Base-by-base conservation (phyloP, 1,284 basidiomycete species). In the Singerocomus rubriflavus region DNA sequence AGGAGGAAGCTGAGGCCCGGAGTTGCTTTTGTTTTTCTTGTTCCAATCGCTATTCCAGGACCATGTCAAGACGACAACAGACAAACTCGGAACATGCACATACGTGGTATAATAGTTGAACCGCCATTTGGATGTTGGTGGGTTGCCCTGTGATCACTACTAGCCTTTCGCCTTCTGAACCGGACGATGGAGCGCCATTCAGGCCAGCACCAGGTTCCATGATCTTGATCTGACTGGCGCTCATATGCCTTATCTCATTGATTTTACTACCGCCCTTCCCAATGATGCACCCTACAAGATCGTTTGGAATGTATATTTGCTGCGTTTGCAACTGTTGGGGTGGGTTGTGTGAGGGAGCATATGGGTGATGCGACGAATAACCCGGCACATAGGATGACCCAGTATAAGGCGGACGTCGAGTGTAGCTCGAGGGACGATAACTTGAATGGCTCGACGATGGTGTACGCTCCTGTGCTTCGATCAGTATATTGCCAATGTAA, bases 211-310 rank as follows among this genome's bases (percentile, higher is more conserved):
- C 93, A 26, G 96, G 95, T 65, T 99, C 97, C 85, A 98, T 98
- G 52, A 99, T 98, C 72, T 98, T 95, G 72, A 99, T 98, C 64
- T 96, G 89, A 68, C 93, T 95, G 17, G 85, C 90, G 66, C 83
- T 94, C 85, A 91, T 90, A 68, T 87, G 91, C 61, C 97, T 81
- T 60, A 99, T 98, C 74, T 99, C 97, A 66, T 99, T 99, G 76
- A 99, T 99, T 75, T 99, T 99, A 65, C 87, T 86, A 4, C 97
- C 97, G 25, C 93, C 96, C 71, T 98, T 99, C 46, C 97, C 97
- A 62, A 99, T 99, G 71, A 99, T 97, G 64, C 93, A 94, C 13
- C 94, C 97, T 16, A 99, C 97, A 13, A 99, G 79, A 61, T 97
- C 92, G 67, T 98, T 98, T 25, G 97, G 97, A 59, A 99, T 98